Evolutionary conservation across 306 rosid species (phyloP), one percentile per base, ranked within the genome.

Genomic region (Trifolium dubium): DNA sequence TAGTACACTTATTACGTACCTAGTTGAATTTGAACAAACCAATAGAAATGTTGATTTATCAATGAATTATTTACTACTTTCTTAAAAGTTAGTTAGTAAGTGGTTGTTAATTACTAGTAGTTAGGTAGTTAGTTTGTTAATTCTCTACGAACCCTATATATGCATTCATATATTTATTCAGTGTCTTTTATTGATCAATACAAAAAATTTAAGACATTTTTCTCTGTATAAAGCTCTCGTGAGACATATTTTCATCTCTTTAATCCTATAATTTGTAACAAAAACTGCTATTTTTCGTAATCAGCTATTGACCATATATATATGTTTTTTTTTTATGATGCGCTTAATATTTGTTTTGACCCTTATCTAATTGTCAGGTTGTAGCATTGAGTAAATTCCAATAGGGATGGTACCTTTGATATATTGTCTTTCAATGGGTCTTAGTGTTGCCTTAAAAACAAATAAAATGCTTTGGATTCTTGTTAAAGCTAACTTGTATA

Each of bases 381-480:
- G 81, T 53, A 40, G 69, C 81, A 74, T 68, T 50, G 60, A 63
- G 75, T 46, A 74, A 74, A 67, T 43, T 66, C 64, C 62, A 72
- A 46, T 56, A 80, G 19, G 58, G 60, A 65, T 71, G 68, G 40
- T 72, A 67, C 79, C 72, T 74, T 72, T 74, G 64, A 65, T 66
- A 53, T 14, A 41, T 77, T 78, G 79, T 71, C 82, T 65, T 67
- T 80, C 72, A 43, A 79, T 73, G 81, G 81, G 75, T 77, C 83
- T 73, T 8, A 30, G 61, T 81, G 84, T 72, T 80, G 86, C 80
- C 85, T 50, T 79, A 62, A 81, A 77, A 77, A 84, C 81, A 64
- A 70, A 40, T 23, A 69, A 75, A 77, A 8, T 72, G 96, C 93
- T 82, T 88, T 78, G 88, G 96, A 88, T 90, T 85, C 90, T 88